phyloP scores from a whole-genome alignment of 2,329 filamentous ascomycete species.

The Canariomyces notabilis region DNA sequence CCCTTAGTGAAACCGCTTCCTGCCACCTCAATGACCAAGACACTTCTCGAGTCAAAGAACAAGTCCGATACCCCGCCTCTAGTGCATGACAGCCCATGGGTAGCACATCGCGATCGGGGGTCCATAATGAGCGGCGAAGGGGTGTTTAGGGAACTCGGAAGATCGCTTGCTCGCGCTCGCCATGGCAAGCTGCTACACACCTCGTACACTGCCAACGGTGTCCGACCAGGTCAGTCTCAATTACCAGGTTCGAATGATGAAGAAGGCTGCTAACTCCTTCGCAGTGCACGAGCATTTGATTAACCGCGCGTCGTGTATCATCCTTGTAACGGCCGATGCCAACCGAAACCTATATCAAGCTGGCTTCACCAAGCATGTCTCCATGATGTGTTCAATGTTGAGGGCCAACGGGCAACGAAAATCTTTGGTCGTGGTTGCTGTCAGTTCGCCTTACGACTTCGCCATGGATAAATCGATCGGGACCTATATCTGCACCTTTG shows the following conservation, averaged over 20 bases:
- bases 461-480: slow-evolving; percentile 86
- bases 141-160: slow-evolving; percentile 84
- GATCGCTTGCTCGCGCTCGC: slow-evolving; percentile 77
- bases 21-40: slow-evolving; percentile 76
- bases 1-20: slow-evolving; percentile 89
- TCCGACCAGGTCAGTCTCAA: slow-evolving; percentile 58
- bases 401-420: slow-evolving; percentile 76
- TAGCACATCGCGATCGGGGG: slow-evolving; percentile 54
- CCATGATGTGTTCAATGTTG: slow-evolving; percentile 88
- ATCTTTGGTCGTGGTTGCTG: slow-evolving; percentile 82
- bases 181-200: slow-evolving; percentile 87
- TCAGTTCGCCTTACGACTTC: slow-evolving; percentile 95
- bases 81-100: slow-evolving; percentile 52
- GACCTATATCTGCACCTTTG: slow-evolving; percentile 92
- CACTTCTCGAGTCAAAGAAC: slow-evolving; percentile 52
- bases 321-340: slow-evolving; percentile 88
- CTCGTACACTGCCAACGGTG: slow-evolving; percentile 89
- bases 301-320: slow-evolving; percentile 78
- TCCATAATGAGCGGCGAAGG: slow-evolving; percentile 85
- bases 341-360: slow-evolving; percentile 92
- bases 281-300: slow-evolving; percentile 85
- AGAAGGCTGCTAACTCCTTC: slow-evolving; percentile 5
- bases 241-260: neutral
- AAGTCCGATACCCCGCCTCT: slow-evolving; percentile 32
- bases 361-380: slow-evolving; percentile 91